Evolutionary conservation across 768 basidiomycete genomes (phyloP).

Genomic region (Phlegmacium glaucopus): DNA sequence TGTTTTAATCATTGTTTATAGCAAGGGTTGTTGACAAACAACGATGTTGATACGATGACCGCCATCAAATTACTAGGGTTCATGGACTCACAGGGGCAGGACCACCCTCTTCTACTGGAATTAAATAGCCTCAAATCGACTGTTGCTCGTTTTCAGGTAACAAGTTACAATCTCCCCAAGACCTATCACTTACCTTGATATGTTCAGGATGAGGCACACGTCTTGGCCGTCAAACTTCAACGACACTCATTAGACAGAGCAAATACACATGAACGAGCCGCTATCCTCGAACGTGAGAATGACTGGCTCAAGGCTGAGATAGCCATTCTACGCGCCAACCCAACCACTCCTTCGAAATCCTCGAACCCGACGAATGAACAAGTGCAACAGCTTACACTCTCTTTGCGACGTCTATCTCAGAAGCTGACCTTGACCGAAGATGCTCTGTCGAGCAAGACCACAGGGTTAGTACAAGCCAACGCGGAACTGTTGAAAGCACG

Average conservation of each 20-base stretch:
- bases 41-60: no score
- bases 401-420: conserved; percentile 64
- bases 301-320: conserved; percentile 53
- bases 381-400: conserved; percentile 57
- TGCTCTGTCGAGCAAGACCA: conserved; percentile 44
- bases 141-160: conserved; percentile 48
- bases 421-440: conserved; percentile 64
- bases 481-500: conserved; percentile 42
- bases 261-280: conserved; percentile 42
- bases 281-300: conserved; percentile 58
- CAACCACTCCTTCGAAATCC: conserved; percentile 34
- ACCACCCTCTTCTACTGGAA: conserved; percentile 46
- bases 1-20: no score
- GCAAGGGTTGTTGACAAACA: no score
- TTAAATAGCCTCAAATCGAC: conserved; percentile 43
- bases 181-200: no score
- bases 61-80: background rate
- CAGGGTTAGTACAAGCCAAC: conserved; percentile 40
- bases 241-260: conserved; percentile 53
- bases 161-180: conserved; percentile 11
- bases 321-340: conserved; percentile 47
- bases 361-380: conserved; percentile 28
- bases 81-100: conserved; percentile 12
- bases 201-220: conserved; percentile 65
- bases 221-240: conserved; percentile 64